These are phyloP conservation scores for Closterium sp. DNA, from an alignment of 139 green algal species.

Conservation along the genomic window DNA sequence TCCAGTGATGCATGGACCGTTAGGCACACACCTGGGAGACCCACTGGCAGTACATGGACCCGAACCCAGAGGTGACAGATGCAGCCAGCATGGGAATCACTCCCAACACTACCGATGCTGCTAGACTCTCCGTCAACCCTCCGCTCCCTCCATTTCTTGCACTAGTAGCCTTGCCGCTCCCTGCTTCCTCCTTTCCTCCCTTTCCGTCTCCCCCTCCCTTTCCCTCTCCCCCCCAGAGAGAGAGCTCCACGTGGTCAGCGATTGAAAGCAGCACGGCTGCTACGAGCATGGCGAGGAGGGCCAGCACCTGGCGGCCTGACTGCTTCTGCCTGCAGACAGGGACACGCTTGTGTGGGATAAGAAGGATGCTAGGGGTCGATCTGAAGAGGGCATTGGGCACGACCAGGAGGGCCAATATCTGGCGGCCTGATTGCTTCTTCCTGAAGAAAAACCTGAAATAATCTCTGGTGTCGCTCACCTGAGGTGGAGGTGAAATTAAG, in stretches of 20 bases:
- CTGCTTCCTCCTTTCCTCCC: not conserved
- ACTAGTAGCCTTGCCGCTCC: not conserved
- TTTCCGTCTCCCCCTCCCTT: not conserved
- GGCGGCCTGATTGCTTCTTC: slow-evolving; percentile 26
- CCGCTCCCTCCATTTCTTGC: not conserved
- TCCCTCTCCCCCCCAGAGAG: not conserved
- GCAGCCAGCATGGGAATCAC: slow-evolving; percentile 34
- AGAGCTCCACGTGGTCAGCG: not conserved
- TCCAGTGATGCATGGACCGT: no score
- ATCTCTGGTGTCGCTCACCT: no score
- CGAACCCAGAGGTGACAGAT: slow-evolving; percentile 37
- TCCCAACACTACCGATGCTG: slow-evolving; percentile 5
- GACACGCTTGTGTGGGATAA: not conserved
- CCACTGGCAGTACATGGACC: slow-evolving; percentile 44
- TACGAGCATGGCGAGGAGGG: slow-evolving; percentile 44
- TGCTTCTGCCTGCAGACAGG: slow-evolving; percentile 33
- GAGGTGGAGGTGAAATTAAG: no score
- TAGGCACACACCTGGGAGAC: slow-evolving; percentile 36
- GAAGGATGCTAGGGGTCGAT: no score
- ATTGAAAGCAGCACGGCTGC: slow-evolving; percentile 27
- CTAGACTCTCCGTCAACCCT: slow-evolving; percentile 1
- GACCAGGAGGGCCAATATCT: slow-evolving; percentile 27
- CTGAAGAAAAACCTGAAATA: not conserved
- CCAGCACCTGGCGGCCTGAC: slow-evolving; percentile 28
- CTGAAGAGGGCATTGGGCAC: no score